These are phyloP conservation scores for Pneumocystis murina DNA, from an alignment of 1,139 yeast genomes.

Conservation along the genomic window DNA sequence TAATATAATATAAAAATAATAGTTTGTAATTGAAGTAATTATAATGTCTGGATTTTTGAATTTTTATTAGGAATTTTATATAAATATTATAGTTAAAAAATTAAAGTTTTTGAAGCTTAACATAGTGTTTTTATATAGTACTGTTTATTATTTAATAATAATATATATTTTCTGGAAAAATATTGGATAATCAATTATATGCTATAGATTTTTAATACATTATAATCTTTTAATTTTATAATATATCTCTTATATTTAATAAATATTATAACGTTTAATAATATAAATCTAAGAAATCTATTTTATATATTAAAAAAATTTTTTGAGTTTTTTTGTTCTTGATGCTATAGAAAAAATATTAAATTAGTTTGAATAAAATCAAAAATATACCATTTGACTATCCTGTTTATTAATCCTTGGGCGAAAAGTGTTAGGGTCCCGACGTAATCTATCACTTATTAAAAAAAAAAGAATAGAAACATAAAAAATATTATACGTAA, in stretches of 20 bases:
- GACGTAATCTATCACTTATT: slow-evolving; percentile 42
- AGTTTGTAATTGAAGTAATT: background rate
- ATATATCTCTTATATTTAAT: background rate
- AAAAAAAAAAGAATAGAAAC: background rate
- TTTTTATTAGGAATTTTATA: background rate
- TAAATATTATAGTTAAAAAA: no score
- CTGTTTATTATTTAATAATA: no score
- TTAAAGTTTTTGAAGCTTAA: no score
- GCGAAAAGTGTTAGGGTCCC: slow-evolving; percentile 95
- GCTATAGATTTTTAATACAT: background rate
- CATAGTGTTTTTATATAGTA: no score
- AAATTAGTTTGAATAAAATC: background rate
- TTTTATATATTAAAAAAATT: slow-evolving; percentile 85
- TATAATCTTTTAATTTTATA: slow-evolving; percentile 8
- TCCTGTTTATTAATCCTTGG: slow-evolving; percentile 96
- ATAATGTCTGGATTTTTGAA: background rate
- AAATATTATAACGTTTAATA: slow-evolving; percentile 9
- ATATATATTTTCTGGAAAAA: background rate
- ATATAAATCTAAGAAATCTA: slow-evolving; percentile 3
- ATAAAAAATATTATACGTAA: slow-evolving; percentile 32
- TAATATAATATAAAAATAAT: background rate
- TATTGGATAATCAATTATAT: background rate
- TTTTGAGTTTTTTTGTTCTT: slow-evolving; percentile 81
- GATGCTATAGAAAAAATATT: slow-evolving; percentile 26
- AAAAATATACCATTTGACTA: slow-evolving; percentile 62